Evolutionary conservation across 202 grass and related monocot species (phyloP), one percentile per base, ranked within the genome.

Genomic region (Bolboschoenoplectus hybrid): DNA sequence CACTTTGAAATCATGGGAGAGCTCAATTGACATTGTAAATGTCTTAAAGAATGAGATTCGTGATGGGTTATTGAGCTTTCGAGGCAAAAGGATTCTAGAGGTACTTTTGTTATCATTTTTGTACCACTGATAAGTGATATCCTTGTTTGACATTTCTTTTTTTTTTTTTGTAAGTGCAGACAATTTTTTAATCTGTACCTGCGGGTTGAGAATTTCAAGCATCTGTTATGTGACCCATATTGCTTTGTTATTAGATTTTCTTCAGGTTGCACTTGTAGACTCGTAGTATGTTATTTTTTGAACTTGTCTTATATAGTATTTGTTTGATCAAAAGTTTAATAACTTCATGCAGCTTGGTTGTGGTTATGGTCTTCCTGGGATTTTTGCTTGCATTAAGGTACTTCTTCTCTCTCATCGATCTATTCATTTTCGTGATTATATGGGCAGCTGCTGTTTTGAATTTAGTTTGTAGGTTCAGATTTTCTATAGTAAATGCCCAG

Each of bases 351-450:
- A 97, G 94, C 91, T 97, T 87, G 85, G 94, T 34, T 97, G 94
- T 62, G 91, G 94, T 73, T 90, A 92, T 63, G 91, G 91, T 41
- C 87, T 97, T 87, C 85, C 87, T 45, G 90, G 87, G 9, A 92
- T 90, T 85, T 87, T 97, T 67, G 90, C 91, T 85, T 97, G 91
- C 72, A 76, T 97, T 64, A 97, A 93, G 89, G 88, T 97, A 90
- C 43, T 60, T 67, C 10, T 52, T 51, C 58, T 76, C 26, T 55
- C 13, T 19, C 1, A 56, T 78, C 80, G 34, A 7, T 10, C 75
- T 82, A 26, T 82, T 19, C 0, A 61, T 19, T 34, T 72, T 11
- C n/a, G n/a, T 63, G 60, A 82, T 74, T 89, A 69, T 13, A 69
- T 61, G 6, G 0, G 2, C n/a, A 81, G 50, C 32, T 11, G 32